Evolutionary conservation across 148 eudicot species (phyloP).

Genomic region (Dianthus caryophyllus): DNA sequence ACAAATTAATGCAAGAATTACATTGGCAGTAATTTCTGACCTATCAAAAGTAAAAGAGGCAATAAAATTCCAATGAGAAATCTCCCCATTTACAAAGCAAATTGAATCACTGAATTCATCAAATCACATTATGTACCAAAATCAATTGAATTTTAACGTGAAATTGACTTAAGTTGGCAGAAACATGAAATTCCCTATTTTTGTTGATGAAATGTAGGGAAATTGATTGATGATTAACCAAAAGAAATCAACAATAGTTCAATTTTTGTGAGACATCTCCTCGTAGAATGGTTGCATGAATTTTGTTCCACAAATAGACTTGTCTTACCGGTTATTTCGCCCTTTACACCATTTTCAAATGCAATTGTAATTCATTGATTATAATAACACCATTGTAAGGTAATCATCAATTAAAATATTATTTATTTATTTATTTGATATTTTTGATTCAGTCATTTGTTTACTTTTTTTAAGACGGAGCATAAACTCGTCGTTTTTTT

Average conservation of each 20-base stretch:
- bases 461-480: too few relatives aligned
- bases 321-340: slow-evolving; percentile 5
- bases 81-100: slow-evolving; percentile 18
- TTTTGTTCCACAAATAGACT: slow-evolving; percentile 3
- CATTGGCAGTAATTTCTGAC: not conserved
- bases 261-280: not conserved
- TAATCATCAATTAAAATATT: too few relatives aligned
- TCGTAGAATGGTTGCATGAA: not conserved
- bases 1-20: not conserved
- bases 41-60: slow-evolving; percentile 34
- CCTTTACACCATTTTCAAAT: not conserved
- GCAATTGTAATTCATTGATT: not conserved
- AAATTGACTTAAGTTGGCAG: not conserved
- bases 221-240: not conserved
- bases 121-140: too few relatives aligned
- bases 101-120: not conserved
- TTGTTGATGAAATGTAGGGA: not conserved
- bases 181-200: not conserved
- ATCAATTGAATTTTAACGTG: too few relatives aligned
- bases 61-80: slow-evolving; percentile 23
- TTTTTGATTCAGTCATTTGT: too few relatives aligned
- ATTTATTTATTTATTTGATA: too few relatives aligned
- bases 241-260: not conserved
- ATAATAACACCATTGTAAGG: too few relatives aligned
- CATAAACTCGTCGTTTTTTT: too few relatives aligned